Percentiles rank a stretch among this genome's conserved stretches.
These are phyloP conservation scores for Thalia dealbata DNA, from an alignment of 176 grass and related monocot genomes.

Conservation along the genomic window DNA sequence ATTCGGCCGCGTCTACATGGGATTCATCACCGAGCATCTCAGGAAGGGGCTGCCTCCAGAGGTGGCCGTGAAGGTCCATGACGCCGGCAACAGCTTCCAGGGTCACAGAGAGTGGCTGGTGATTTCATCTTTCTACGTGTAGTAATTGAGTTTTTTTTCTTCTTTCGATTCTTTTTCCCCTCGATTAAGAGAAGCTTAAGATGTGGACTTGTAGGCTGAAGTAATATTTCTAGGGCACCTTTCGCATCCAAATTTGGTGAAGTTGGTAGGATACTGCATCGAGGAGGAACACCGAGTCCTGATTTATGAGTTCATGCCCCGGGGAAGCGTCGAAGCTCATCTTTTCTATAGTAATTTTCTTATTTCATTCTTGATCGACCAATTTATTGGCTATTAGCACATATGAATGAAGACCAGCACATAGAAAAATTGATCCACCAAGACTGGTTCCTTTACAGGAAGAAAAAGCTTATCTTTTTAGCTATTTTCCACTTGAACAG, in stretches of 20 bases:
- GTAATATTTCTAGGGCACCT: slow-evolving; percentile 18
- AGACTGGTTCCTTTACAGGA: not conserved
- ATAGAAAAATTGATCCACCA: too few relatives aligned
- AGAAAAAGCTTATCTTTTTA: not conserved
- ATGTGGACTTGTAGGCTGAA: slow-evolving; percentile 1
- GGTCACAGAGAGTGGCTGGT: slow-evolving; percentile 23
- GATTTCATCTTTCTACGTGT: not conserved
- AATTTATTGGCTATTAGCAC: too few relatives aligned
- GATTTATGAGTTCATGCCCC: slow-evolving; percentile 12
- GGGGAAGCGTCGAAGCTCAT: slow-evolving; percentile 7
- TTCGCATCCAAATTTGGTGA: slow-evolving; percentile 18
- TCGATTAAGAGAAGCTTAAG: not conserved
- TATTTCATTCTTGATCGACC: not conserved
- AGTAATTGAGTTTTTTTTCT: too few relatives aligned
- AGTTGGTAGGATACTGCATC: slow-evolving; percentile 17
- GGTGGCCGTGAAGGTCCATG: slow-evolving; percentile 21
- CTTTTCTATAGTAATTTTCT: slow-evolving; percentile 12
- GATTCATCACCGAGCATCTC: not conserved
- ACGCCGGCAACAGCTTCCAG: slow-evolving; percentile 3
- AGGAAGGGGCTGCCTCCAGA: not conserved
- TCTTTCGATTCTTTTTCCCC: not conserved
- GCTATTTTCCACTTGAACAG: slow-evolving; percentile 9
- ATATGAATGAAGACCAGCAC: too few relatives aligned
- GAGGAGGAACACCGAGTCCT: slow-evolving; percentile 19
- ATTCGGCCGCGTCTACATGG: slow-evolving; percentile 9